Base-by-base conservation (phyloP, 1,284 basidiomycete genomes). In the Boletellus dicymbophilus region DNA sequence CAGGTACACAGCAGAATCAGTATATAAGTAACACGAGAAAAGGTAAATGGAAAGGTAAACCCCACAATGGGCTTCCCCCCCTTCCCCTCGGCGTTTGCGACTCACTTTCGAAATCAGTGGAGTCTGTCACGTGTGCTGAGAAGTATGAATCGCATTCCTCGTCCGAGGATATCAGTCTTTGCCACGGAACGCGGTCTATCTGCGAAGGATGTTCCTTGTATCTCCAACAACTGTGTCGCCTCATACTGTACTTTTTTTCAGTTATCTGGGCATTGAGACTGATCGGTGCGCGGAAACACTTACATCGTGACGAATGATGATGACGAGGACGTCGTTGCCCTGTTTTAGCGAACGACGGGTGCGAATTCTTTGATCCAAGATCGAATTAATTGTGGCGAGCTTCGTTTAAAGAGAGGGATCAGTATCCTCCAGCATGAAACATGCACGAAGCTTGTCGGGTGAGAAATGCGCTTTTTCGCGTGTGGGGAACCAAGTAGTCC, bases 161-260 rank as follows among this genome's bases (percentile, higher is more conserved):
- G 47, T 7, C 61, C 57, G 11, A 81, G 68, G 0, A 77, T 75
- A 37, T 80, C 77, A 6, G 75, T 74, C 1, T 73, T 80, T 4
- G 79, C 71, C 11, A 81, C 75, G 5, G 70, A 72, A 1, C 61
- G 57, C 1, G 80, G 81, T 23, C 81, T 60, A 55, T 83, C 80
- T 0, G 72, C 73, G 15, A 77, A 69, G 7, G 57, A 58, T 0
- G 73, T 74, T 0, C 79, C 78, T 46, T 81, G 73, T 53, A 78
- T 78, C 60, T 82, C 81, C 72, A 83, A 71, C 46, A 82, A 72
- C 8, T 80, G 76, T 1, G 77, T 69, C 0, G 80, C 79, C 18
- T 76, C 77, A 59, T 81, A 44, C 3, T n/a, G n/a, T n/a, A n/a
- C n/a, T n/a, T n/a, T n/a, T n/a, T n/a, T n/a, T n/a, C n/a, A n/a